These are phyloP conservation scores for Fraxinus americana DNA, from an alignment of 257 asterid species.

Conservation along the genomic window DNA sequence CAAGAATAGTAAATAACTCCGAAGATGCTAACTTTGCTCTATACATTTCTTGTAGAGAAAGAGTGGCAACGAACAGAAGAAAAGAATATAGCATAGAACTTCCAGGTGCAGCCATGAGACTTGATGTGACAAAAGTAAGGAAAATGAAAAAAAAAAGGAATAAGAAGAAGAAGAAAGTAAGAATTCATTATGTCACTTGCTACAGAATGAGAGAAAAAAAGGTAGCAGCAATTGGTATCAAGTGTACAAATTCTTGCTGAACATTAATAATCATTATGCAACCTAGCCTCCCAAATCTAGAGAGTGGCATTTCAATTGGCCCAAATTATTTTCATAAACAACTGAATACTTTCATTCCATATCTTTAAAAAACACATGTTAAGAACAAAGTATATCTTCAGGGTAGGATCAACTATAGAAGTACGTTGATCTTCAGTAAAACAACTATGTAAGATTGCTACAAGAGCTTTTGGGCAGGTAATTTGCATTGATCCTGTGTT, in stretches of 20 bases:
- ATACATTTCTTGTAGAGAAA: constrained; percentile 82
- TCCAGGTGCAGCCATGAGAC: constrained; percentile 78
- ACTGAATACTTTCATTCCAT: not conserved
- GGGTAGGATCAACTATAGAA: not conserved
- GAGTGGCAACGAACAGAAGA: constrained; percentile 66
- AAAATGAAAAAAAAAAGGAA: not conserved
- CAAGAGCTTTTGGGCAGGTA: not conserved
- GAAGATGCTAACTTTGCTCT: constrained; percentile 83
- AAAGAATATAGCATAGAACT: constrained; percentile 87
- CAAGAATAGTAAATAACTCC: constrained; percentile 86
- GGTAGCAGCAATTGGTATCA: constrained; percentile 1
- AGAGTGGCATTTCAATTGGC: not conserved
- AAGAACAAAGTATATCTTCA: not conserved
- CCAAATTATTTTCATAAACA: constrained; percentile 14
- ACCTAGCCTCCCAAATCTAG: not conserved
- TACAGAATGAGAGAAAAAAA: constrained; percentile 7
- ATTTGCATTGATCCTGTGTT: not conserved
- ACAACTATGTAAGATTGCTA: not conserved
- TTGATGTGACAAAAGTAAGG: constrained; percentile 10
- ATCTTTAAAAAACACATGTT: not conserved
- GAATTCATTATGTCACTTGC: constrained; percentile 6
- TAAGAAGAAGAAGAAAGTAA: not conserved
- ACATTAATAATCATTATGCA: constrained; percentile 3
- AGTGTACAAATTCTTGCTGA: not conserved
- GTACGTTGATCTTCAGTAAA: not conserved